phyloP scores from a whole-genome alignment of 1,139 yeast species.

The Suhomyces ambrosiae region DNA sequence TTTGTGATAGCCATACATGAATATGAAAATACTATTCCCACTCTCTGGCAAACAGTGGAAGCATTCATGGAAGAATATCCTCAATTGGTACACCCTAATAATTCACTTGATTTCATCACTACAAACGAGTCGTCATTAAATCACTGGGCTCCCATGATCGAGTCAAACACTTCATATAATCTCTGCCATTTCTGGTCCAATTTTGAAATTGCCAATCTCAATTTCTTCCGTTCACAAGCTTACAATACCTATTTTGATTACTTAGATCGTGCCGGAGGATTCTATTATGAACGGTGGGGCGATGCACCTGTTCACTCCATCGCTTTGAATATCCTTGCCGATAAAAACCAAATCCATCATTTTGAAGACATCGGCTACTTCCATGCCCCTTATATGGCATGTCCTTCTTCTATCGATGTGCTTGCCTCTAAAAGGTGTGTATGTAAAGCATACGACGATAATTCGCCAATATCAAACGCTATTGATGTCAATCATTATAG shows the following conservation, averaged over 20 bases:
- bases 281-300: conserved; percentile 95
- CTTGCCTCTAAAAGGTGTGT: conserved; percentile 66
- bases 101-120: conserved; percentile 69
- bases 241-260: conserved; percentile 70
- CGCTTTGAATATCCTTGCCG: conserved; percentile 68
- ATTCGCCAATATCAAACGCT: conserved; percentile 36
- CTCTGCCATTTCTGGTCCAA: conserved; percentile 96
- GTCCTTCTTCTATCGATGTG: conserved; percentile 64
- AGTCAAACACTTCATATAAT: conserved; percentile 63
- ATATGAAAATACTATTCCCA: conserved; percentile 57
- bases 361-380: conserved; percentile 89
- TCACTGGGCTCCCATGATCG: conserved; percentile 18
- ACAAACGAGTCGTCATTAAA: conserved; percentile 52
- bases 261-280: conserved; percentile 77
- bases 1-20: conserved; percentile 48
- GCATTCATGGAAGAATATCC: conserved; percentile 64
- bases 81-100: conserved; percentile 65
- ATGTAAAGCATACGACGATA: conserved; percentile 50
- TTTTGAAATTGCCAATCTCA: conserved; percentile 81
- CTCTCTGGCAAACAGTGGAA: conserved; percentile 78
- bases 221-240: conserved; percentile 73
- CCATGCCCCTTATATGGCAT: conserved; percentile 81
- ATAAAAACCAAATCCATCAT: conserved; percentile 72
- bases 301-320: conserved; percentile 96
- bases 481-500: conserved; percentile 67